Percentiles rank a stretch among this genome's conserved stretches.
These are phyloP conservation scores for Didymella keratinophila DNA, from an alignment of 2,329 filamentous ascomycete species.

Conservation along the genomic window DNA sequence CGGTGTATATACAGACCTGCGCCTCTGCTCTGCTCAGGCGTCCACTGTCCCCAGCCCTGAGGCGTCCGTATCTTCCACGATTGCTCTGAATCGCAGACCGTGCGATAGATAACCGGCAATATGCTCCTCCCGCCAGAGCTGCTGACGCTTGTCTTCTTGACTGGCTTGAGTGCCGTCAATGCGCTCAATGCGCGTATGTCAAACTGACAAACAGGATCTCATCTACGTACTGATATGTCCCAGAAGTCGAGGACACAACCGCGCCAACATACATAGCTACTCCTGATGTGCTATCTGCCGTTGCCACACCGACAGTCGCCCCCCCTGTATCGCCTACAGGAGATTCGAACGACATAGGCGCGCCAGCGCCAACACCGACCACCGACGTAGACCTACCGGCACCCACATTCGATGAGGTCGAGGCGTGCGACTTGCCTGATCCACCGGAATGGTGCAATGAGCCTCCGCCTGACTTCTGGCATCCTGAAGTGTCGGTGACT, in stretches of 20 bases:
- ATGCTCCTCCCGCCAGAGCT: conserved; percentile 16
- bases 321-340: background rate
- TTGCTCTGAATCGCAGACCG: background rate
- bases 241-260: background rate
- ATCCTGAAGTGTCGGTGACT: conserved; percentile 22
- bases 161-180: conserved; percentile 1
- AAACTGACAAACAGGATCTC: background rate
- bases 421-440: conserved; percentile 12
- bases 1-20: background rate
- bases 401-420: conserved; percentile 5
- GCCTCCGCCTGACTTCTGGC: conserved; percentile 5
- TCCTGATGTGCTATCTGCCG: background rate
- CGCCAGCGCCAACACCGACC: background rate
- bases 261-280: background rate
- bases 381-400: background rate
- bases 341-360: conserved; percentile 2
- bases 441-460: conserved; percentile 14
- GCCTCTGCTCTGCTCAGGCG: background rate
- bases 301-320: background rate
- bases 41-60: background rate
- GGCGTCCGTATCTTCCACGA: background rate
- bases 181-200: conserved; percentile 11
- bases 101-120: background rate
- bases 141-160: conserved; percentile 11
- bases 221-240: background rate